phyloP scores from a whole-genome alignment of 169 alveolate species.

The Eimeria acervulina region DNA sequence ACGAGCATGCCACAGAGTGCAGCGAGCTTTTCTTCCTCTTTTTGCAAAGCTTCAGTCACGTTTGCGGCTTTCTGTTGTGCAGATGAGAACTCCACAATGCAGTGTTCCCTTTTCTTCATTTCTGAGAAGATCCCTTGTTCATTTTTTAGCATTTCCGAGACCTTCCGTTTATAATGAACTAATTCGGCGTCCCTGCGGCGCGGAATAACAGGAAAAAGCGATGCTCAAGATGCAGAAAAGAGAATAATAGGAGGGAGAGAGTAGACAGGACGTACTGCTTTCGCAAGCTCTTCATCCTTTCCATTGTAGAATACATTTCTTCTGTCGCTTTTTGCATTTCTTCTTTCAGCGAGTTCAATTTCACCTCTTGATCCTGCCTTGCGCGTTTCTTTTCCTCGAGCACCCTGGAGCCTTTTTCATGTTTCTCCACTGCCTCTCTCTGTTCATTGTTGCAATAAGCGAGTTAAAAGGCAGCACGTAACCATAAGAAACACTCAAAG shows the following conservation, averaged over 20 bases:
- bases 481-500: too few species aligned
- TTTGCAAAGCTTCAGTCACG: not conserved
- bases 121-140: not conserved
- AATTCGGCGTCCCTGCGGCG: conserved; percentile 40
- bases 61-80: conserved; percentile 19
- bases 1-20: conserved; percentile 4
- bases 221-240: not conserved
- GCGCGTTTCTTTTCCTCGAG: not conserved
- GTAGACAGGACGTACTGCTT: not conserved
- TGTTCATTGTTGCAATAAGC: not conserved
- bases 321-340: conserved; percentile 3
- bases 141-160: not conserved
- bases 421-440: conserved; percentile 1
- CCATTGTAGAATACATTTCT: conserved; percentile 31
- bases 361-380: not conserved
- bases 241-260: not conserved
- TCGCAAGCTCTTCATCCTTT: conserved; percentile 32
- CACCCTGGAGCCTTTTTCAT: not conserved
- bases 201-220: not conserved
- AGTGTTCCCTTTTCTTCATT: not conserved
- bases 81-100: not conserved
- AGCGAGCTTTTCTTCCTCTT: not conserved
- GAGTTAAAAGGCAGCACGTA: not conserved
- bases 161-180: not conserved
- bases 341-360: not conserved